Percentiles rank a stretch among this genome's conserved stretches.
Evolutionary conservation across 1,284 basidiomycete species (phyloP).

Genomic region (Melampsora americana): DNA sequence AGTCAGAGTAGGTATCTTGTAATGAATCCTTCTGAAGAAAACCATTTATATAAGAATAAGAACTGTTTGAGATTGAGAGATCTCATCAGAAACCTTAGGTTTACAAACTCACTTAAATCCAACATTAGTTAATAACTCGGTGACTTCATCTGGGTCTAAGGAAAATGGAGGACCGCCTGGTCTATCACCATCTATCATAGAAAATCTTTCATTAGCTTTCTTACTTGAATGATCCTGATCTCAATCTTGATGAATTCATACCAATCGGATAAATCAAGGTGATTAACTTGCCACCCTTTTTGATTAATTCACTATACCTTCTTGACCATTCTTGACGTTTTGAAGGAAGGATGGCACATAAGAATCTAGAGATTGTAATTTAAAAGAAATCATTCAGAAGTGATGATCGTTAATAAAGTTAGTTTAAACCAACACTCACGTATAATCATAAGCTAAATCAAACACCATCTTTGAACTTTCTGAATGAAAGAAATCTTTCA

Average conservation of each 20-base stretch:
- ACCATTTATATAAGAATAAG: background rate
- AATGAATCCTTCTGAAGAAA: background rate
- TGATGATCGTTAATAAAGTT: background rate
- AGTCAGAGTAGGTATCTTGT: background rate
- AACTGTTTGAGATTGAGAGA: too few species aligned
- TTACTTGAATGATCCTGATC: background rate
- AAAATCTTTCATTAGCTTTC: background rate
- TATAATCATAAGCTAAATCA: conserved; percentile 8
- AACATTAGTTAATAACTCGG: background rate
- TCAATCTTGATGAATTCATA: background rate
- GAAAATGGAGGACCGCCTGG: conserved; percentile 4
- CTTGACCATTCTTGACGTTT: background rate
- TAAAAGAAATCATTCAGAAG: background rate
- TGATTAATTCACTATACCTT: background rate
- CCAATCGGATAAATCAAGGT: background rate
- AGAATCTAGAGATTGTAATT: background rate
- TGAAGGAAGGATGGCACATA: background rate
- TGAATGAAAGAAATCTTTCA: background rate
- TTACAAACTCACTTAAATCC: conserved; percentile 11
- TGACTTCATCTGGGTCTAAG: background rate
- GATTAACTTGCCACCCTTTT: background rate
- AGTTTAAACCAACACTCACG: background rate
- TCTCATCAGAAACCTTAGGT: too few species aligned
- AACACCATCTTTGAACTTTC: background rate
- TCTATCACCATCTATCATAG: conserved; percentile 2